Percentiles rank a stretch among this genome's conserved stretches.
Evolutionary conservation across 73 alveolate species (phyloP).

Genomic region (Paramecium biaurelia): DNA sequence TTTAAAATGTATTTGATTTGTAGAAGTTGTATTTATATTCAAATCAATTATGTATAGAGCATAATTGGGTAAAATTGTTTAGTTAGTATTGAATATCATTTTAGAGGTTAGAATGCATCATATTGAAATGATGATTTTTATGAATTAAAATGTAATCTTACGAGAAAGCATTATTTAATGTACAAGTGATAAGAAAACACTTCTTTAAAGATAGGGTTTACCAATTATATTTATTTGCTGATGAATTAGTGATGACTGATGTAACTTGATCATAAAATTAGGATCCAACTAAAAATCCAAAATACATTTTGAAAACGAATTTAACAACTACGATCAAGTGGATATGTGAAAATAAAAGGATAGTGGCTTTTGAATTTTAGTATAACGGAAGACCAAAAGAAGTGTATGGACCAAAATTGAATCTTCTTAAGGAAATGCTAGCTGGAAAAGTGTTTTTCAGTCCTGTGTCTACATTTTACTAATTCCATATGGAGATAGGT

Average conservation of each 20-base stretch:
- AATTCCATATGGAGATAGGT: neutral
- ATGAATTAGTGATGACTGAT: constrained; percentile 32
- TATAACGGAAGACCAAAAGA: neutral
- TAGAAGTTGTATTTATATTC: neutral
- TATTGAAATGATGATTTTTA: neutral
- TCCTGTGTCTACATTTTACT: neutral
- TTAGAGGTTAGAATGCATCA: neutral
- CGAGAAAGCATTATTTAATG: constrained; percentile 11
- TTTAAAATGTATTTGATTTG: neutral
- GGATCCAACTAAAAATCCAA: neutral
- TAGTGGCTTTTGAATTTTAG: constrained; percentile 2
- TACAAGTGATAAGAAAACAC: constrained; percentile 17
- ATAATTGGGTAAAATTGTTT: neutral
- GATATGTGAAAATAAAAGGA: neutral
- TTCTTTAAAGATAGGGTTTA: neutral
- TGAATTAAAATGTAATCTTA: neutral
- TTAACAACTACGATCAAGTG: constrained; percentile 19
- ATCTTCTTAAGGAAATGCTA: constrained; percentile 11
- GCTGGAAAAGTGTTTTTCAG: constrained; percentile 19
- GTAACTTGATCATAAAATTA: neutral
- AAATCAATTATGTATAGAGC: neutral
- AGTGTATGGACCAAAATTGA: neutral
- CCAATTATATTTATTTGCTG: neutral
- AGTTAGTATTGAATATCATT: neutral
- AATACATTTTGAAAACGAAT: neutral